These are phyloP conservation scores for Diddensiella santjacobensis DNA, from an alignment of 805 yeast species.

Conservation along the genomic window DNA sequence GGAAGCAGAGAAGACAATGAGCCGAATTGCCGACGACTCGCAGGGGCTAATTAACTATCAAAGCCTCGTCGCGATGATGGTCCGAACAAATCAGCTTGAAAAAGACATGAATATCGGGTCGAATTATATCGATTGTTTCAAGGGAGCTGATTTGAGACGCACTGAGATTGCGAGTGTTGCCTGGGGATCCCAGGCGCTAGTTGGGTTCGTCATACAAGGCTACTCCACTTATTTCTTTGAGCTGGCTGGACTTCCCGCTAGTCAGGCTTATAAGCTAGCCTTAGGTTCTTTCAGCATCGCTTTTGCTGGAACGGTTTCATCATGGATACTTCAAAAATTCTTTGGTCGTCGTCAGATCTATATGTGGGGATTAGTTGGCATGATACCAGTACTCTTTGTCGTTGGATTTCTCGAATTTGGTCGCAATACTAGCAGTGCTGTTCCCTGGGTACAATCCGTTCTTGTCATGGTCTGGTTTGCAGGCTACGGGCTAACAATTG, in stretches of 20 bases:
- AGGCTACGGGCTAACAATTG: constrained; percentile 23
- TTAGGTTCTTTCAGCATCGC: constrained; percentile 46
- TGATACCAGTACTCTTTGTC: constrained; percentile 25
- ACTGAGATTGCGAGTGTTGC: constrained; percentile 32
- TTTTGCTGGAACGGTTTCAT: constrained; percentile 37
- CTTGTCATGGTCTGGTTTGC: background rate
- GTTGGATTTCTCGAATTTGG: constrained; percentile 34
- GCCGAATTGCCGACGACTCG: constrained; percentile 28
- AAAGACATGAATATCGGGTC: constrained; percentile 6
- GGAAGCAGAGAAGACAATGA: constrained; percentile 42
- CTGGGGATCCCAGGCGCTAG: constrained; percentile 28
- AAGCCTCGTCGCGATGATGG: constrained; percentile 11
- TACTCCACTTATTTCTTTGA: constrained; percentile 47
- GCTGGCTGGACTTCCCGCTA: constrained; percentile 37
- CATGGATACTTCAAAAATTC: constrained; percentile 21
- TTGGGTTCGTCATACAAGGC: constrained; percentile 28
- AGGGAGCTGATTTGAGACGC: constrained; percentile 44
- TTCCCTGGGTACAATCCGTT: constrained; percentile 1
- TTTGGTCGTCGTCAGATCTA: constrained; percentile 26
- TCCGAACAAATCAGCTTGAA: constrained; percentile 36
- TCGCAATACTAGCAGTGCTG: background rate
- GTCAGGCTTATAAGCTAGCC: constrained; percentile 40
- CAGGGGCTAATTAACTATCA: background rate
- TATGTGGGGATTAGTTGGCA: constrained; percentile 35
- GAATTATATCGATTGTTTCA: constrained; percentile 44